A percentile compares a stretch with the other conserved stretches of the same genome.
Evolutionary conservation across 2,329 filamentous ascomycete genomes (phyloP).

Genomic region (Fusarium paranaense): DNA sequence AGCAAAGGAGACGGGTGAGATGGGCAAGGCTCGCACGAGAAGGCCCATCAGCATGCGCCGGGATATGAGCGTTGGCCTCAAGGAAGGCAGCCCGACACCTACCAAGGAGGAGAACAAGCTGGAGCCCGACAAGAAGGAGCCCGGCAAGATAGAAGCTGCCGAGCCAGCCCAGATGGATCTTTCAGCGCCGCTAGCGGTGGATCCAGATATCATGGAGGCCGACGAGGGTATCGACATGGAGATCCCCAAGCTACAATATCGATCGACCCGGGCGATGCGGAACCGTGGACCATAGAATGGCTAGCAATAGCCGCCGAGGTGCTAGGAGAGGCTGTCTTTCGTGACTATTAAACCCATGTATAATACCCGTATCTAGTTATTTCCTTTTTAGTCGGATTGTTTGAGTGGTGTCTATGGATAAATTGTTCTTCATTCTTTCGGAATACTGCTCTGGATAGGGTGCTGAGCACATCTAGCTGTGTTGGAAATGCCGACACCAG

Average conservation of each 20-base stretch:
- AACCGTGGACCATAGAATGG: slow-evolving; percentile 45
- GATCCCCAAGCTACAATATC: slow-evolving; percentile 55
- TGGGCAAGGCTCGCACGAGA: slow-evolving; percentile 60
- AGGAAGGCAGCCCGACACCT: slow-evolving; percentile 40
- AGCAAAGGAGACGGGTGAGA: slow-evolving; percentile 53
- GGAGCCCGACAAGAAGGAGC: slow-evolving; percentile 40
- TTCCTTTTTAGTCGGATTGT: background rate
- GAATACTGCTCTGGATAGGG: background rate
- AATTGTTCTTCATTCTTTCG: background rate
- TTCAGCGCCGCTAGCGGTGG: slow-evolving; percentile 48
- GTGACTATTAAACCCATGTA: background rate
- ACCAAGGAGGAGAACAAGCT: slow-evolving; percentile 42
- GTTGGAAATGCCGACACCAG: background rate
- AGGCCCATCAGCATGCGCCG: slow-evolving; percentile 66
- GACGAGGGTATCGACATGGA: slow-evolving; percentile 57
- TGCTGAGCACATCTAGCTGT: background rate
- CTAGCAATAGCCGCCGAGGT: slow-evolving; percentile 28
- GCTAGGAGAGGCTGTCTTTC: slow-evolving; percentile 1
- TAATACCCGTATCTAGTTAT: background rate
- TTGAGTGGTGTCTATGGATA: background rate
- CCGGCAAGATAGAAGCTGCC: slow-evolving; percentile 40
- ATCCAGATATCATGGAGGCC: slow-evolving; percentile 50
- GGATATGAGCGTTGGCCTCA: slow-evolving; percentile 51
- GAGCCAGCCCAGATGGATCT: slow-evolving; percentile 28
- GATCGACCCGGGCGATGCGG: slow-evolving; percentile 56